A percentile compares a stretch with the other conserved stretches of the same genome.
Evolutionary conservation across 257 asterid species (phyloP).

Genomic region (Linaria vulgaris): DNA sequence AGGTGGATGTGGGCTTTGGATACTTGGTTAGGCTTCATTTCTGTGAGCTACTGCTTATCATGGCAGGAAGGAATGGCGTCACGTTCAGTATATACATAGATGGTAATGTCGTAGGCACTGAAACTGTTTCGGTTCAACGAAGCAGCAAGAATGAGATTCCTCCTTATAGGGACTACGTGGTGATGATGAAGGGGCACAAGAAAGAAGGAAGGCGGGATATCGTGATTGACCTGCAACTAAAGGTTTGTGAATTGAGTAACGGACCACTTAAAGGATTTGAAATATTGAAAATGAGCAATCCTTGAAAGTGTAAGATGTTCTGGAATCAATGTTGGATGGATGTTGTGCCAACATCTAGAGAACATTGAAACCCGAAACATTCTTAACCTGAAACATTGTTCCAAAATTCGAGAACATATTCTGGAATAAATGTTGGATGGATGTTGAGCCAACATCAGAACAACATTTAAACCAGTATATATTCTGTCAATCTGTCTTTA

Average conservation of each 20-base stretch:
- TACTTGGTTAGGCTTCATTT: slow-evolving; percentile 46
- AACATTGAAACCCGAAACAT: too few relatives aligned
- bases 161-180: slow-evolving; percentile 33
- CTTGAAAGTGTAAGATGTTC: too few relatives aligned
- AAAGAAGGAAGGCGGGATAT: slow-evolving; percentile 29
- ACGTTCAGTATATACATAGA: slow-evolving; percentile 32
- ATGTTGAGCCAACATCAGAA: too few relatives aligned
- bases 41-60: slow-evolving; percentile 31
- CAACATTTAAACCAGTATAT: too few relatives aligned
- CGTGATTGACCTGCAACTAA: slow-evolving; percentile 29
- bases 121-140: slow-evolving; percentile 29
- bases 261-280: slow-evolving; percentile 40
- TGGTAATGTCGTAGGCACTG: slow-evolving; percentile 27
- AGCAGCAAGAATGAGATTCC: slow-evolving; percentile 30
- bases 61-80: slow-evolving; percentile 23
- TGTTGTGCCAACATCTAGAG: too few relatives aligned
- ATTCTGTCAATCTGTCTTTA: too few relatives aligned
- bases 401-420: too few relatives aligned
- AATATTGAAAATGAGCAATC: slow-evolving; percentile 45
- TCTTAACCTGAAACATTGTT: too few relatives aligned
- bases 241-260: neutral
- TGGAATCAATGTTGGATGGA: too few relatives aligned
- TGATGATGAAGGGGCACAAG: slow-evolving; percentile 38
- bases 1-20: slow-evolving; percentile 40
- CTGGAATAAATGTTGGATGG: too few relatives aligned